Base-by-base conservation (phyloP, 164 flowering plant genomes). In the Nymphaea thermarum region DNA sequence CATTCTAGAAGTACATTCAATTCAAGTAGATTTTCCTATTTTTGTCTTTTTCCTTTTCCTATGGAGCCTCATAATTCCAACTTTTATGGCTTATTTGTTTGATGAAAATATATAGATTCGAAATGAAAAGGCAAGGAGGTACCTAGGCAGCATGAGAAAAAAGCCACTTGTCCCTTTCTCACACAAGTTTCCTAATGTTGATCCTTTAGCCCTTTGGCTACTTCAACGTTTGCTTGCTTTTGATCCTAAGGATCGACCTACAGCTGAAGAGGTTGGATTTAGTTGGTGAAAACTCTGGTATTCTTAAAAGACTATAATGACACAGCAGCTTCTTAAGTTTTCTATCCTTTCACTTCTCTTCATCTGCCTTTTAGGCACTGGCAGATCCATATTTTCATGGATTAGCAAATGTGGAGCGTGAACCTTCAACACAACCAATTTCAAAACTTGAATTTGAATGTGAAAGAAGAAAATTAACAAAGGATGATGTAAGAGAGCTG, bases 371-470 rank as follows among this genome's bases (percentile, higher is more conserved):
- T 47, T 47, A 47, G 53, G 53, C 96, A 64, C 75, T 91, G 73
- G 82, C 95, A 68, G 91, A 93, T 82, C 97, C 98, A 17, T 93
- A 91, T 69, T 93, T 93, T 69, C 42, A 67, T 66, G 96, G 91
- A 18, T 77, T 93, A 79, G 83, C 94, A 65, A 88, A 88, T 77
- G 72, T 81, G 72, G 86, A 86, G n/a, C 76, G 80, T 62, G 98
- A 93, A 74, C 96, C 97, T 65, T 82, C 89, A 36, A 89, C 80
- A 42, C 83, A 80, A 63, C 90, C 90, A 47, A 91, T 93, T 72
- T 87, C 97, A 43, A 91, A 89, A 75, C 84, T 93, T n/a, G 97
- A 89, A 77, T 93, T 93, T 79, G 97, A 87, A 66, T 93, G 91
- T 82, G 98, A 93, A 71, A 86, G 90, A 74, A 85, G 90, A 75